Evolutionary conservation across 257 asterid species (phyloP), one percentile per base, ranked within the genome.

Genomic region (Thymus mandschuricus): DNA sequence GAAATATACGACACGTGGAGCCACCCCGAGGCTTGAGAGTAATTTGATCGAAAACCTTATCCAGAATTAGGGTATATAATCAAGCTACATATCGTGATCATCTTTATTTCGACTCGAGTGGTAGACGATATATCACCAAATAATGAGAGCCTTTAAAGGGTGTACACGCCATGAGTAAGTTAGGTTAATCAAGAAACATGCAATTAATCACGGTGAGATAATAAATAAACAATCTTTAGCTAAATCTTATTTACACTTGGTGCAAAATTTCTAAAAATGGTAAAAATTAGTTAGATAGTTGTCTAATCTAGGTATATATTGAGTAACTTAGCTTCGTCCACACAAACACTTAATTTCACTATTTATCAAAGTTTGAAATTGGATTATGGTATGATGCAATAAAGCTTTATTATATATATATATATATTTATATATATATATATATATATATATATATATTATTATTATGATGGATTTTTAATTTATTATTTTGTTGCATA

Each of bases 301-400:
- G 45, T n/a, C 58, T 41, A 68, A 56, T 74, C 62, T 67, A 48
- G 45, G 29, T 34, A 51, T 41, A 13, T 43, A 28, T 33, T 44
- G 7, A 33, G 13, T 21, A 34, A 60, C 57, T 51, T 44, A 38
- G 6, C 21, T 38, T 49, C 71, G 58, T 31, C 74, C 69, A 75
- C 79, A 7, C 34, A 59, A 75, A 51, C 35, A 41, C 49, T 52
- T 21, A 21, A 21, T 21, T 68, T 7, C 41, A 52, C 11, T 15
- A 52, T 40, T 38, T 57, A 48, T 74, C 35, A 29, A 45, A 48
- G 9, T 28, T 66, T 59, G 46, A 44, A 41, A 45, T 44, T 54
- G 21, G 59, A 40, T 31, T 5, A 45, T 65, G 41, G 68, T 65
- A 2, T 74, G 68, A 66, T 74, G 72, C 63, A 74, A 56, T 57